Evolutionary conservation across 805 yeast species (phyloP).

Genomic region (Clavispora carvajalis): DNA sequence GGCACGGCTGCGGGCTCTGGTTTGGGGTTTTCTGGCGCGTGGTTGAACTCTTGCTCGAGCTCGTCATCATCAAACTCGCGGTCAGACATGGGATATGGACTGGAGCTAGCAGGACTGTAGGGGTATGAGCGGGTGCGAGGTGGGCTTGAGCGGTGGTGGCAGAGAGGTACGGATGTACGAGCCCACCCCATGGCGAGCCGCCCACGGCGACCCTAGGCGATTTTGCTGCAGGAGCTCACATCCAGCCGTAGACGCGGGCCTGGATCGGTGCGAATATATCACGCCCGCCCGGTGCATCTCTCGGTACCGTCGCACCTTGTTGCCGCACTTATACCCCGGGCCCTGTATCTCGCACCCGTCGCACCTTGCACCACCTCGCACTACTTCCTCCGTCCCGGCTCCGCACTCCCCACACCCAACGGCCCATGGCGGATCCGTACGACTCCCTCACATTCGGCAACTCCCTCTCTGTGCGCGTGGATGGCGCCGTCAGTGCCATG

Average conservation of each 20-base stretch:
- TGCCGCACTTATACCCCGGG: too few species aligned
- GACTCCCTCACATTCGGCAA: constrained; percentile 67
- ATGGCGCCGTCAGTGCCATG: constrained; percentile 89
- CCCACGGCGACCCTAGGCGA: too few species aligned
- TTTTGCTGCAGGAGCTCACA: too few species aligned
- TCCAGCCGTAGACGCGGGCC: too few species aligned
- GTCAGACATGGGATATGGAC: not conserved
- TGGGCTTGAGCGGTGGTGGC: too few species aligned
- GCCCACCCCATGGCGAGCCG: too few species aligned
- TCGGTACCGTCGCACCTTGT: too few species aligned
- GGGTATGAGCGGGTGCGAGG: too few species aligned
- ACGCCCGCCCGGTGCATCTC: too few species aligned
- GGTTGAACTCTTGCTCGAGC: constrained; percentile 22
- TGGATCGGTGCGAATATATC: too few species aligned
- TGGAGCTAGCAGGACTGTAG: not conserved
- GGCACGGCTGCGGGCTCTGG: constrained; percentile 4
- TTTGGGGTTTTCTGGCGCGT: constrained; percentile 4
- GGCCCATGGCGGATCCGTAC: constrained; percentile 15
- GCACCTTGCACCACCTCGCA: not conserved
- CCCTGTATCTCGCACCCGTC: too few species aligned
- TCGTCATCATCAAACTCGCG: constrained; percentile 12
- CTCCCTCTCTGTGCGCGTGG: constrained; percentile 77
- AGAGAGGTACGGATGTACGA: not conserved
- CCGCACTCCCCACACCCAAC: not conserved
- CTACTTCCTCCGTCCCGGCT: too few species aligned